Percentiles rank a stretch among this genome's conserved stretches.
Conservation (phyloP, 2,329 filamentous ascomycete genomes). For the Orbilia ellipsospora region DNA sequence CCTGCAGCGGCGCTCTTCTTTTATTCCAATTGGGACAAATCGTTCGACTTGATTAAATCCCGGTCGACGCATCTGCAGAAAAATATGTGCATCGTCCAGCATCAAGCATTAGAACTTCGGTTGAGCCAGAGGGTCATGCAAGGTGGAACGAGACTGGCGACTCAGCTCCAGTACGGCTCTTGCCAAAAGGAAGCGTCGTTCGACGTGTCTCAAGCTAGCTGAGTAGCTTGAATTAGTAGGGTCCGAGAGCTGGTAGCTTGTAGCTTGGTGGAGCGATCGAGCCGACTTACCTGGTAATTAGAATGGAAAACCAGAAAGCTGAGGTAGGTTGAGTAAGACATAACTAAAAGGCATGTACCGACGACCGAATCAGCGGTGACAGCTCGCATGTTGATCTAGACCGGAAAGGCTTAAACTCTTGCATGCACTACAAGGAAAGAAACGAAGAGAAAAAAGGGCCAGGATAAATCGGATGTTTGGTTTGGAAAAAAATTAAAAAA, state of each 20-base stretch:
- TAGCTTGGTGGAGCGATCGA: neutral
- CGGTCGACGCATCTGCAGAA: neutral
- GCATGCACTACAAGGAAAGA: neutral
- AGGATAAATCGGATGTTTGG: neutral
- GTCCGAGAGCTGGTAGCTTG: neutral
- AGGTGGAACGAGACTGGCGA: too few relatives aligned
- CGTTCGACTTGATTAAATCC: neutral
- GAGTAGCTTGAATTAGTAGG: too few relatives aligned
- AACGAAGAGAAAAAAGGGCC: neutral
- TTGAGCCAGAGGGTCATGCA: too few relatives aligned
- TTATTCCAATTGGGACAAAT: slow-evolving; percentile 36
- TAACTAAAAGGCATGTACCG: slow-evolving; percentile 3
- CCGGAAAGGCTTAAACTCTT: slow-evolving; percentile 21
- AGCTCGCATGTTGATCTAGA: slow-evolving; percentile 15
- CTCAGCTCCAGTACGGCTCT: too few relatives aligned
- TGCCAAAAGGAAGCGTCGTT: too few relatives aligned
- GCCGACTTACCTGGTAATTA: too few relatives aligned
- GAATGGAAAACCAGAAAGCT: neutral
- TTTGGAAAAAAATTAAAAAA: too few relatives aligned
- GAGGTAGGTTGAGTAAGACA: neutral
- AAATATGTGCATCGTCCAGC: neutral
- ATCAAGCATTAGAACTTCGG: neutral
- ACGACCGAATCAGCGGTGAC: neutral
- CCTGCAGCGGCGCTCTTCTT: neutral
- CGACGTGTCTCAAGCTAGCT: too few relatives aligned